These are phyloP conservation scores for Lactarius indigo DNA, from an alignment of 768 basidiomycete genomes.

Conservation along the genomic window DNA sequence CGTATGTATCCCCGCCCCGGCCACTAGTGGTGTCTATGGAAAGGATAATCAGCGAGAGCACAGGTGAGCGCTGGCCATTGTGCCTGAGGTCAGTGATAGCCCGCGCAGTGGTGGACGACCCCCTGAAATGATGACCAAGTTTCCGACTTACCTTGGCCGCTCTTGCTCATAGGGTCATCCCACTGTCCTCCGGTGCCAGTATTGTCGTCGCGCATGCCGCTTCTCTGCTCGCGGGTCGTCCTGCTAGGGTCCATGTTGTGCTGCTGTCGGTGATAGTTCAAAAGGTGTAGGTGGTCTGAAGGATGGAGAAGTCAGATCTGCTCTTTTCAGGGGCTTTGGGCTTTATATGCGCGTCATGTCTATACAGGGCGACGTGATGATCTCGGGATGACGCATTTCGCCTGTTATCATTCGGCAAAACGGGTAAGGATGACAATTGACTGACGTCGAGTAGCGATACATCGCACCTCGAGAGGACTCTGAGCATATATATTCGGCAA, in stretches of 20 bases:
- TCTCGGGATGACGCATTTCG: neutral
- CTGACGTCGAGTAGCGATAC: constrained; percentile 6
- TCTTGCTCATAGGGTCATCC: neutral
- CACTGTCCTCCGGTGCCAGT: neutral
- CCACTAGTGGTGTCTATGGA: neutral
- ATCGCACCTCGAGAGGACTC: neutral
- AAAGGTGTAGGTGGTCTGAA: neutral
- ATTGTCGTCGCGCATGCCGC: neutral
- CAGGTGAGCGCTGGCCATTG: neutral
- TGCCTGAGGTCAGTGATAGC: neutral
- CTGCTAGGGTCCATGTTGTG: constrained; percentile 1
- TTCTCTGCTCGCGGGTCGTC: constrained; percentile 4
- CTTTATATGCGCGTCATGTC: constrained; percentile 6
- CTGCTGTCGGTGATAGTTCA: neutral
- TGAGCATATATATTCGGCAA: too few species aligned
- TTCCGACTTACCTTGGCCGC: constrained; percentile 8
- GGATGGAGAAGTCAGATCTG: neutral
- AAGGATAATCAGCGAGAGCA: neutral
- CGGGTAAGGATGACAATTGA: neutral
- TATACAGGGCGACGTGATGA: neutral
- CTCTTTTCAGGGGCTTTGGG: neutral
- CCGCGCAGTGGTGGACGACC: neutral
- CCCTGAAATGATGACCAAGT: neutral
- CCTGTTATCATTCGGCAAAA: neutral
- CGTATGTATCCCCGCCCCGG: neutral